These are phyloP conservation scores for Botrytis cinerea DNA, from an alignment of 2,329 filamentous ascomycete genomes.

Conservation along the genomic window DNA sequence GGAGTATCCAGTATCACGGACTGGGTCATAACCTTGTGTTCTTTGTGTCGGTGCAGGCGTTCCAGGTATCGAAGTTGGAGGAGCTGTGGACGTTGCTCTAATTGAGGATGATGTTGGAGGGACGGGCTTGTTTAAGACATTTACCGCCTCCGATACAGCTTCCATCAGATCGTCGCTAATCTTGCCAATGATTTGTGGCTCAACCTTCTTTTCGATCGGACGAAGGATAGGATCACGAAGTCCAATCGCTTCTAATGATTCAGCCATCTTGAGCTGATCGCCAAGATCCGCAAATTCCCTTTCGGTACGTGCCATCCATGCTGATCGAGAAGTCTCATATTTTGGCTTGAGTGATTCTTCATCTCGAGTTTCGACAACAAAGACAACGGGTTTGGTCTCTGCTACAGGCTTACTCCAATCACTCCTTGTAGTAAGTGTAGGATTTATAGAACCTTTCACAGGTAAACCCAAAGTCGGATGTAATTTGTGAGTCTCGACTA, in stretches of 20 bases:
- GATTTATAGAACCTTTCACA: constrained; percentile 33
- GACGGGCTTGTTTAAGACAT: not conserved
- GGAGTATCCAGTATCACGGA: constrained; percentile 29
- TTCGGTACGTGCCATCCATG: constrained; percentile 28
- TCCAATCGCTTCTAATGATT: constrained; percentile 22
- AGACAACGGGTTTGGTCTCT: constrained; percentile 21
- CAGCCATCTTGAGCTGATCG: constrained; percentile 22
- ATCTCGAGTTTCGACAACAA: constrained; percentile 20
- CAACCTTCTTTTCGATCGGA: constrained; percentile 2
- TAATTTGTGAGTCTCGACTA: constrained; percentile 32
- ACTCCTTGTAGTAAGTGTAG: constrained; percentile 22
- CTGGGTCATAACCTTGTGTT: constrained; percentile 34
- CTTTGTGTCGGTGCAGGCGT: constrained; percentile 24
- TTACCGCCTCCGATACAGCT: constrained; percentile 5
- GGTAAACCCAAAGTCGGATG: constrained; percentile 37
- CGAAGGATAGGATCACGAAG: constrained; percentile 20
- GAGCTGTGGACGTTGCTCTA: constrained; percentile 14
- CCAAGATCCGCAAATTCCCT: constrained; percentile 21
- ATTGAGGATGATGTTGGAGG: constrained; percentile 17
- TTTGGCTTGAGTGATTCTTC: constrained; percentile 16
- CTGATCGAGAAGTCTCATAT: constrained; percentile 30
- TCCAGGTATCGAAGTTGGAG: constrained; percentile 21
- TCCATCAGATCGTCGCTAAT: constrained; percentile 15
- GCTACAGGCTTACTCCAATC: constrained; percentile 24
- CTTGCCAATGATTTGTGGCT: constrained; percentile 15